Percentiles rank a stretch among this genome's conserved stretches.
Evolutionary conservation across 495 filamentous ascomycete species (phyloP).

Genomic region (Podospora fimiseda): DNA sequence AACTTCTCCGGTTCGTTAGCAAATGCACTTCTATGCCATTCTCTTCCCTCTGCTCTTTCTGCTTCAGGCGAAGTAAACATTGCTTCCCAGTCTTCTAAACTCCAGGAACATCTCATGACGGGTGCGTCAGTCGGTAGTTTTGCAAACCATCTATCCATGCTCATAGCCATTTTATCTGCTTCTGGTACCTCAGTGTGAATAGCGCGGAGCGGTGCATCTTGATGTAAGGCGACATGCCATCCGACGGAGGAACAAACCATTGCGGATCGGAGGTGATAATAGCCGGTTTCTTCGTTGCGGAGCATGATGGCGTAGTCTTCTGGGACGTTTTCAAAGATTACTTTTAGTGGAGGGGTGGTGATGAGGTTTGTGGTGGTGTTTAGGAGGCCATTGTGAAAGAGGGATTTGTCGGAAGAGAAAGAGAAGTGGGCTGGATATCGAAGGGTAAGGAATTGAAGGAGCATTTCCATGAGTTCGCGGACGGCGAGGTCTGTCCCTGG

Average conservation of each 20-base stretch:
- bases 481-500: constrained; percentile 68
- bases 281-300: constrained; percentile 62
- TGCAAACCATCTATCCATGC: constrained; percentile 86
- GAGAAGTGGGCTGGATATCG: constrained; percentile 78
- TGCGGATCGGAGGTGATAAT: constrained; percentile 72
- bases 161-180: constrained; percentile 83
- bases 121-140: constrained; percentile 68
- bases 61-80: constrained; percentile 46
- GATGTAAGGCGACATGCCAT: constrained; percentile 73
- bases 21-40: constrained; percentile 22
- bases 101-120: constrained; percentile 87
- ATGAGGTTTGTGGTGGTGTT: constrained; percentile 55
- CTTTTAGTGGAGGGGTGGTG: constrained; percentile 59
- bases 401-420: constrained; percentile 50
- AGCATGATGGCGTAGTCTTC: constrained; percentile 84
- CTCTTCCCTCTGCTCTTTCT: neutral
- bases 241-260: constrained; percentile 74
- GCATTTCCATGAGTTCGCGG: constrained; percentile 90
- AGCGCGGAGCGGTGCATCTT: constrained; percentile 63
- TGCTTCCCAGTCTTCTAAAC: constrained; percentile 68
- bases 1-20: constrained; percentile 33
- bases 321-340: constrained; percentile 75
- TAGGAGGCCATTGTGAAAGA: constrained; percentile 69
- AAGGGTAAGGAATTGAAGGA: constrained; percentile 67
- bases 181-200: constrained; percentile 79